phyloP scores from a whole-genome alignment of 306 rosid species.

The Quercus suber region DNA sequence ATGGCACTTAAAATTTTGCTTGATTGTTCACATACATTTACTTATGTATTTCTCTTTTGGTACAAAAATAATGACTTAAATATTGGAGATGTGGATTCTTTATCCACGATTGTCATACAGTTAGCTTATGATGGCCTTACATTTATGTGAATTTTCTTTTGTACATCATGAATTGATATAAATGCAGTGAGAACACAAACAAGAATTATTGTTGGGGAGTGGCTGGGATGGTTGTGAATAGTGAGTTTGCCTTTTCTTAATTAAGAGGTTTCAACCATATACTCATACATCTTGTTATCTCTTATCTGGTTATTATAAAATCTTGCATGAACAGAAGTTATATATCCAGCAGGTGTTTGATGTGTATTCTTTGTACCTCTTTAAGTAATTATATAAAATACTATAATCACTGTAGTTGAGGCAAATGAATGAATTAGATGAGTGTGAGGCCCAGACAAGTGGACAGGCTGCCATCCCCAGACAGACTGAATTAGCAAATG shows the following conservation, averaged over 20 bases:
- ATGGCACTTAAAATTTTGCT: too few relatives aligned
- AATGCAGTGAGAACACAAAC: not conserved
- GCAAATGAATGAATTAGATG: conserved; percentile 31
- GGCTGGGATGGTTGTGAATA: not conserved
- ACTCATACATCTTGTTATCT: not conserved
- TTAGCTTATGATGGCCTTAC: not conserved
- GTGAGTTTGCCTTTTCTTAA: not conserved
- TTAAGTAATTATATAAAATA: not conserved
- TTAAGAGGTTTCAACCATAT: not conserved
- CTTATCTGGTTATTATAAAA: not conserved
- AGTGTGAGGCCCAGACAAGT: conserved; percentile 24
- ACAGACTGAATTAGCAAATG: conserved; percentile 21
- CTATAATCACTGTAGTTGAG: conserved; percentile 40
- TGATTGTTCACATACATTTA: too few relatives aligned
- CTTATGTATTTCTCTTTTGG: not conserved
- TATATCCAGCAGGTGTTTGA: not conserved
- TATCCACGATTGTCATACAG: not conserved
- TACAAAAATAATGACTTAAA: not conserved
- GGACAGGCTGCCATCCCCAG: conserved; percentile 19
- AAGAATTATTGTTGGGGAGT: not conserved
- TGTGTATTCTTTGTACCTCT: not conserved
- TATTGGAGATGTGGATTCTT: not conserved
- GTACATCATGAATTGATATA: not conserved
- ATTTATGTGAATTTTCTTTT: not conserved
- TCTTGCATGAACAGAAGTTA: not conserved